Evolutionary conservation across 176 grass and related monocot genomes (phyloP).

Genomic region (Puccinellia tenuiflora): DNA sequence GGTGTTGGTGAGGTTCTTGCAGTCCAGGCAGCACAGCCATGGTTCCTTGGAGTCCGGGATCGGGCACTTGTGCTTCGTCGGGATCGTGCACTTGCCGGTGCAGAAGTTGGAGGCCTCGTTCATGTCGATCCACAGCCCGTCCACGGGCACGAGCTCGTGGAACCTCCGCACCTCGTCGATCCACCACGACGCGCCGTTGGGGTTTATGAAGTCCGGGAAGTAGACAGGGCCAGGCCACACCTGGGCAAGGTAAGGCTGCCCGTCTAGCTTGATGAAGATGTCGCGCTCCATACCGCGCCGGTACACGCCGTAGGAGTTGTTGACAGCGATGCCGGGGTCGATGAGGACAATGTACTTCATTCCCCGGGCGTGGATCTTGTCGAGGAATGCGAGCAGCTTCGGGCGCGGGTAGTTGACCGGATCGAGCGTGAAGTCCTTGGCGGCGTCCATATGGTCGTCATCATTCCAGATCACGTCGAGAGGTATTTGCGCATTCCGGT

Average conservation of each 20-base stretch:
- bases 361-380: constrained; percentile 61
- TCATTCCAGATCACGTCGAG: constrained; percentile 97
- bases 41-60: constrained; percentile 48
- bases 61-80: constrained; percentile 52
- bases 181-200: constrained; percentile 72
- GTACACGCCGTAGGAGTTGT: constrained; percentile 70
- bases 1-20: constrained; percentile 88
- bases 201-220: constrained; percentile 87
- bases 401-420: constrained; percentile 72
- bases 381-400: constrained; percentile 65
- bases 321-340: constrained; percentile 82
- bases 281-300: constrained; percentile 64
- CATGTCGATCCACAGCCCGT: constrained; percentile 97
- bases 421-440: constrained; percentile 87
- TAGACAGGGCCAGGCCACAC: constrained; percentile 94
- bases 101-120: constrained; percentile 97
- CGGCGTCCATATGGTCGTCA: constrained; percentile 88
- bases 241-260: constrained; percentile 74
- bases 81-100: constrained; percentile 76
- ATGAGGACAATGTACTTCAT: constrained; percentile 98
- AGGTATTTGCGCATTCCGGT: constrained; percentile 70
- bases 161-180: constrained; percentile 84
- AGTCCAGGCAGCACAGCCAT: constrained; percentile 91
- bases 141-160: constrained; percentile 71
- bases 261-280: constrained; percentile 82